Evolutionary conservation across 2,329 filamentous ascomycete species (phyloP).

Genomic region (Penicillium sp.): DNA sequence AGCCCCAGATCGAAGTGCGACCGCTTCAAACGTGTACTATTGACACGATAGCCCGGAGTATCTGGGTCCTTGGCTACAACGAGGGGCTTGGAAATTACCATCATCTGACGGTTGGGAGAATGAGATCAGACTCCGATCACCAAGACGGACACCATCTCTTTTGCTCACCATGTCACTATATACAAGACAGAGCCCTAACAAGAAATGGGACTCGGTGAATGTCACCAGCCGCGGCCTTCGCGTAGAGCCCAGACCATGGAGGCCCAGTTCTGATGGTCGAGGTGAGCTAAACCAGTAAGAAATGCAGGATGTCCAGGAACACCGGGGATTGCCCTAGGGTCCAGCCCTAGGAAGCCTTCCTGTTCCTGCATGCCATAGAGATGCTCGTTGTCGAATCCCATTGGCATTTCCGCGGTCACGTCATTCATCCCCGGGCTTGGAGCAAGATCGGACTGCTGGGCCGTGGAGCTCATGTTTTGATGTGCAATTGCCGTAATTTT

Average conservation of each 20-base stretch:
- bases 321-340: neutral
- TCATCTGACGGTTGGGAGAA: too few relatives aligned
- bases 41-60: too few relatives aligned
- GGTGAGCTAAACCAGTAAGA: conserved; percentile 6
- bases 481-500: conserved; percentile 14
- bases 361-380: neutral
- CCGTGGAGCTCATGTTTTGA: neutral
- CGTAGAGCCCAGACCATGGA: conserved; percentile 12
- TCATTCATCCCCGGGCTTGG: neutral
- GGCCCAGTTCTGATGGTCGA: conserved; percentile 10
- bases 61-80: too few relatives aligned
- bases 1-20: conserved; percentile 37
- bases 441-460: neutral
- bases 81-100: too few relatives aligned
- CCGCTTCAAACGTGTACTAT: conserved; percentile 34
- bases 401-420: neutral
- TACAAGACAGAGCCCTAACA: too few relatives aligned
- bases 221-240: conserved; percentile 5
- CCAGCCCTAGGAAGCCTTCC: conserved; percentile 4
- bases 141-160: too few relatives aligned
- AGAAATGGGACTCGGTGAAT: too few relatives aligned
- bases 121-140: too few relatives aligned
- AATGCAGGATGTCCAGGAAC: neutral
- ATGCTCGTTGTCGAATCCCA: conserved; percentile 4
- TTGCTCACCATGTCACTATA: too few relatives aligned